These are phyloP conservation scores for Haplosporangium gracile DNA, from an alignment of 192 early-diverging fungal species.

Conservation along the genomic window DNA sequence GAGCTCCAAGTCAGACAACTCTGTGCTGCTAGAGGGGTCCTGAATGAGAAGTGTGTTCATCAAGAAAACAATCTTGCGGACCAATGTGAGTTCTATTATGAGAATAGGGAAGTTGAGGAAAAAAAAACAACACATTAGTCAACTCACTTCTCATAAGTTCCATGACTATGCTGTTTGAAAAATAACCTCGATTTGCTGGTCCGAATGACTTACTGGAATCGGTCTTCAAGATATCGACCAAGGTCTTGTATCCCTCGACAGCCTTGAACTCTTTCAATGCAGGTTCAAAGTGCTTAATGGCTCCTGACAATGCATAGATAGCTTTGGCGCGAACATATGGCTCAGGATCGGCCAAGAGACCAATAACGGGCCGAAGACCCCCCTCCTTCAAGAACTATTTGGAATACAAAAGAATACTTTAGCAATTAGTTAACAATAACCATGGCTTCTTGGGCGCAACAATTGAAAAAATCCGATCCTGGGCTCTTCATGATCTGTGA, in stretches of 20 bases:
- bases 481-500: background rate
- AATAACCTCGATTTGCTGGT: background rate
- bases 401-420: background rate
- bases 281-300: constrained; percentile 68
- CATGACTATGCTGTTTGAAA: background rate
- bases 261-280: constrained; percentile 71
- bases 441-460: background rate
- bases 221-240: constrained; percentile 63
- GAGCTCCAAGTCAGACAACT: constrained; percentile 62
- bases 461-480: constrained; percentile 1
- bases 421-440: background rate
- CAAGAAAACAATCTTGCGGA: constrained; percentile 73
- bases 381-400: constrained; percentile 61
- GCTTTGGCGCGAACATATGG: constrained; percentile 73
- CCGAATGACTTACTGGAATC: constrained; percentile 48
- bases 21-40: constrained; percentile 57
- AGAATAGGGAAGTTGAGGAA: background rate
- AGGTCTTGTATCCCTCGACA: constrained; percentile 57
- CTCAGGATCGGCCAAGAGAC: constrained; percentile 59
- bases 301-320: constrained; percentile 77
- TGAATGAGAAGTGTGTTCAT: constrained; percentile 75
- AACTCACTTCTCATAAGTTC: background rate
- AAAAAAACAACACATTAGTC: background rate
- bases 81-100: constrained; percentile 50
- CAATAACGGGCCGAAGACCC: constrained; percentile 63